phyloP scores from a whole-genome alignment of 2,329 filamentous ascomycete species.

The Verticillium alfalfae region DNA sequence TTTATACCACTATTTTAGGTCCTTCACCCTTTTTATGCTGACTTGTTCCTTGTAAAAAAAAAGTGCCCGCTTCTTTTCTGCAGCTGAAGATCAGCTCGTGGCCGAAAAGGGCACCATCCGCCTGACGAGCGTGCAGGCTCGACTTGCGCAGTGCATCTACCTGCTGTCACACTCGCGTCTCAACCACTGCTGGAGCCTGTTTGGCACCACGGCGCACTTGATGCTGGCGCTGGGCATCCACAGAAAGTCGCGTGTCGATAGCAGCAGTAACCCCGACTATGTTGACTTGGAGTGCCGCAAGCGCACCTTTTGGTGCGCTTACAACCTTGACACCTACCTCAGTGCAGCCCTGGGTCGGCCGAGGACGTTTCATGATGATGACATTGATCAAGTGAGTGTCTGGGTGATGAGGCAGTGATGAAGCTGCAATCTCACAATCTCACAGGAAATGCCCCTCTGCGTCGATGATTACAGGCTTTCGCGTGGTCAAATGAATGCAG shows the following conservation, averaged over 20 bases:
- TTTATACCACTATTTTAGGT: no score
- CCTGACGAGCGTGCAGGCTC: slow-evolving; percentile 32
- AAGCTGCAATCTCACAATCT: not conserved
- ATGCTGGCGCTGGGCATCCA: slow-evolving; percentile 22
- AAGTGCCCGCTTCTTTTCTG: slow-evolving; percentile 24
- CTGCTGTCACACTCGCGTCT: slow-evolving; percentile 36
- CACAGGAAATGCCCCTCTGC: slow-evolving; percentile 40
- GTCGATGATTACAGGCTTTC: slow-evolving; percentile 40
- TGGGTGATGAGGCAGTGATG: not conserved
- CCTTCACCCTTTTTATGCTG: not conserved
- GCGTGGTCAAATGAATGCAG: slow-evolving; percentile 17
- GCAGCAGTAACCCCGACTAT: slow-evolving; percentile 8
- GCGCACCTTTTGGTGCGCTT: slow-evolving; percentile 57
- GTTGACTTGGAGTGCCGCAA: slow-evolving; percentile 30
- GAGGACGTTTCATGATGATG: slow-evolving; percentile 56
- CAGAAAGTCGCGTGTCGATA: not conserved
- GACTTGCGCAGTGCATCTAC: slow-evolving; percentile 34
- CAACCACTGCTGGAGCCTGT: slow-evolving; percentile 40
- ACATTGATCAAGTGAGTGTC: slow-evolving; percentile 46
- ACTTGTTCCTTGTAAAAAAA: not conserved
- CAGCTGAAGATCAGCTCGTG: slow-evolving; percentile 28
- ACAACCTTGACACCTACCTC: slow-evolving; percentile 59
- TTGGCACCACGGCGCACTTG: slow-evolving; percentile 33
- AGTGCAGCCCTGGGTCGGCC: slow-evolving; percentile 57
- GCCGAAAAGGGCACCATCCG: slow-evolving; percentile 29